Evolutionary conservation across 805 yeast species (phyloP).

Genomic region (Nakazawaea laoshanensis): DNA sequence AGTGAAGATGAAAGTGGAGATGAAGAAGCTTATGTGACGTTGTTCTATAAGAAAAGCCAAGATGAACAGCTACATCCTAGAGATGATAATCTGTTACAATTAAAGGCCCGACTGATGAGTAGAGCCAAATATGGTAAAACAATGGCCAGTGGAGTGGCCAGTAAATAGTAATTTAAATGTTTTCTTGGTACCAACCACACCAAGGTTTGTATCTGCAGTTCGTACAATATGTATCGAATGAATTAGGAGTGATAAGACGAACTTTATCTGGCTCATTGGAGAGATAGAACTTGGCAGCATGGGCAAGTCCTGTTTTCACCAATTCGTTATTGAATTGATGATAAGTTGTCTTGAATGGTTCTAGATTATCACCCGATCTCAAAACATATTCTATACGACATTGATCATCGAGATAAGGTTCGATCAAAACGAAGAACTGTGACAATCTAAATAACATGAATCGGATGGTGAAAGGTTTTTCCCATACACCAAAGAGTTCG

Average conservation of each 20-base stretch:
- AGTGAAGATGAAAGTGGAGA: too few relatives aligned
- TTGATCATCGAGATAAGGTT: conserved; percentile 26
- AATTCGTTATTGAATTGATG: conserved; percentile 27
- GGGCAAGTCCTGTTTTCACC: conserved; percentile 21
- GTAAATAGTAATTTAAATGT: neutral
- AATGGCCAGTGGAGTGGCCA: conserved; percentile 16
- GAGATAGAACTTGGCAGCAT: conserved; percentile 4
- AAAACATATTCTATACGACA: conserved; percentile 39
- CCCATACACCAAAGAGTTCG: conserved; percentile 34
- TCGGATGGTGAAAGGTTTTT: conserved; percentile 43
- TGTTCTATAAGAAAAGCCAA: conserved; percentile 1
- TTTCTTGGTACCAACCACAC: conserved; percentile 11
- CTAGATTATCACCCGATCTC: conserved; percentile 15
- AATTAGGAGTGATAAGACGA: conserved; percentile 1
- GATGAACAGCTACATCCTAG: conserved; percentile 7
- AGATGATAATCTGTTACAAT: conserved; percentile 2
- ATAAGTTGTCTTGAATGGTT: conserved; percentile 30
- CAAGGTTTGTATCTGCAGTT: conserved; percentile 7
- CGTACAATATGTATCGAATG: conserved; percentile 9
- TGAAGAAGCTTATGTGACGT: too few relatives aligned
- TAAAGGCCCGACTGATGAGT: conserved; percentile 9
- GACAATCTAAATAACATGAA: conserved; percentile 48
- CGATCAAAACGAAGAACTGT: conserved; percentile 31
- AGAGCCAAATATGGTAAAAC: conserved; percentile 14
- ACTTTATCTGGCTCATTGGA: conserved; percentile 1